Evolutionary conservation across 805 yeast species (phyloP).

Genomic region (Kodamaea restingae): DNA sequence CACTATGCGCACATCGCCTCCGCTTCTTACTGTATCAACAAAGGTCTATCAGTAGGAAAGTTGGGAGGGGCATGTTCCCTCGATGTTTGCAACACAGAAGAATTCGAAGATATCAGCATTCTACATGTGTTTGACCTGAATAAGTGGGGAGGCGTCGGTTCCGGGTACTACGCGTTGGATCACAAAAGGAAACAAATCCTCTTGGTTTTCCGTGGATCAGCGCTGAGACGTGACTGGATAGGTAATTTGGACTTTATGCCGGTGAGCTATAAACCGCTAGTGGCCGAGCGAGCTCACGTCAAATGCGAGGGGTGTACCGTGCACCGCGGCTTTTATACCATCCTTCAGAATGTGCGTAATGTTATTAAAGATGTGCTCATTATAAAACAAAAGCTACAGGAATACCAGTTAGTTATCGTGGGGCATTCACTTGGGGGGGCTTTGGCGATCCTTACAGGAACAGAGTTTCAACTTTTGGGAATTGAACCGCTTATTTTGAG

Average conservation of each 20-base stretch:
- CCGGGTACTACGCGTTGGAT: conserved; percentile 54
- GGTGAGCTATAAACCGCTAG: conserved; percentile 45
- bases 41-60: conserved; percentile 19
- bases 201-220: conserved; percentile 61
- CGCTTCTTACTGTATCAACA: conserved; percentile 34
- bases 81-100: conserved; percentile 20
- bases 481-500: conserved; percentile 52
- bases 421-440: conserved; percentile 85
- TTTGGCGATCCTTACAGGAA: conserved; percentile 56
- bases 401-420: conserved; percentile 48
- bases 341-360: conserved; percentile 38
- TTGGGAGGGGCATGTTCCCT: conserved; percentile 5
- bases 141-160: conserved; percentile 44
- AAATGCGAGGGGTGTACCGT: conserved; percentile 44
- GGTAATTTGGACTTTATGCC: conserved; percentile 52
- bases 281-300: conserved; percentile 10
- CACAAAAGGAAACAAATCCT: conserved; percentile 39
- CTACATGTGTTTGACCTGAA: conserved; percentile 39
- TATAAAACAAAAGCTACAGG: conserved; percentile 36
- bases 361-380: conserved; percentile 34
- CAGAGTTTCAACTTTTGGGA: conserved; percentile 56
- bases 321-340: conserved; percentile 61
- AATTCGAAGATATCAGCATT: conserved; percentile 28
- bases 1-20: conserved; percentile 34
- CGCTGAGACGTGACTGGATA: conserved; percentile 57